These are phyloP conservation scores for Aspergillus indologenus DNA, from an alignment of 495 filamentous ascomycete genomes.

Conservation along the genomic window DNA sequence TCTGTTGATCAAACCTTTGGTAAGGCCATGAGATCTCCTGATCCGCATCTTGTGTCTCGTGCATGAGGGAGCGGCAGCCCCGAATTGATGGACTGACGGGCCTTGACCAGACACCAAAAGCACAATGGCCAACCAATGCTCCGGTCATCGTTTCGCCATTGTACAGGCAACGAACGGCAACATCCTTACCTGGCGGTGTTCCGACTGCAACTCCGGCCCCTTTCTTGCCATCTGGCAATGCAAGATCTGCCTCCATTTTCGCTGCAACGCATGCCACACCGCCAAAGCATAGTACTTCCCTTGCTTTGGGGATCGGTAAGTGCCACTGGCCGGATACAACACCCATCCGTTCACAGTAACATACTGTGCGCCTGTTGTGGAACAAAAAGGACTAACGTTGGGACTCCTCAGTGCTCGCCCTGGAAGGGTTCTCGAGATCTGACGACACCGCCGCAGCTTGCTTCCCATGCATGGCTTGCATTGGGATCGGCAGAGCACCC, in stretches of 20 bases:
- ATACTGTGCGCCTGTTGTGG: constrained; percentile 2
- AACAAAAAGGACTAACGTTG: neutral
- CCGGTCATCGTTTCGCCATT: constrained; percentile 45
- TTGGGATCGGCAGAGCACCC: neutral
- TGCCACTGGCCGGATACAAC: constrained; percentile 1
- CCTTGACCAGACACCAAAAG: constrained; percentile 2
- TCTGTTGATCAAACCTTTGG: neutral
- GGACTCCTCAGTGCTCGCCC: neutral
- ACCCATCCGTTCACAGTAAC: neutral
- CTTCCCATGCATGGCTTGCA: constrained; percentile 9
- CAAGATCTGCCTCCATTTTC: constrained; percentile 47
- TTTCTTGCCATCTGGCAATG: constrained; percentile 50
- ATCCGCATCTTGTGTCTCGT: neutral
- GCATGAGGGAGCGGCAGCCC: neutral
- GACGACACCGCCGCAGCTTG: neutral
- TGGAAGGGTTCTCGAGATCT: neutral
- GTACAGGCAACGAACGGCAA: constrained; percentile 48
- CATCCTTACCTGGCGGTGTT: constrained; percentile 49
- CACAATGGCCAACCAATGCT: constrained; percentile 48
- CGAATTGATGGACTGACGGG: neutral
- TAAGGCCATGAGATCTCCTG: neutral
- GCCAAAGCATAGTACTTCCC: constrained; percentile 33
- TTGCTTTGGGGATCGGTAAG: constrained; percentile 14
- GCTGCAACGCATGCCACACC: constrained; percentile 46
- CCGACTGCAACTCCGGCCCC: constrained; percentile 49